These are phyloP conservation scores for Aspergillus tanneri DNA, from an alignment of 2,329 filamentous ascomycete species.

Conservation along the genomic window DNA sequence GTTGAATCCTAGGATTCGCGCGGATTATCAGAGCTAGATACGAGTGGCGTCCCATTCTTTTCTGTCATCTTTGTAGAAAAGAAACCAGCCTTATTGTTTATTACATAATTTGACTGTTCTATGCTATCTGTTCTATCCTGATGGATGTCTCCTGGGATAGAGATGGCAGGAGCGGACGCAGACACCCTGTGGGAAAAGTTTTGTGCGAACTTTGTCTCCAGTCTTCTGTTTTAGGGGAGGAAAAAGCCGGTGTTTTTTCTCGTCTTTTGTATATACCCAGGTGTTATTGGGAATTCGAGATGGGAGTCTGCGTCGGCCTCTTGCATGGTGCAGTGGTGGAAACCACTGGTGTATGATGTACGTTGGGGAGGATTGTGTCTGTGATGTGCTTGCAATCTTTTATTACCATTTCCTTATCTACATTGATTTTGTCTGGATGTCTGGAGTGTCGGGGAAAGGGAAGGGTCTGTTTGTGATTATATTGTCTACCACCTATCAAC, in stretches of 20 bases:
- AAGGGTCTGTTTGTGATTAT: slow-evolving; percentile 22
- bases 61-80: slow-evolving; percentile 24
- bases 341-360: slow-evolving; percentile 33
- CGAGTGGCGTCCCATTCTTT: slow-evolving; percentile 6
- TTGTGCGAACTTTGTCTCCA: slow-evolving; percentile 20
- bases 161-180: slow-evolving; percentile 7
- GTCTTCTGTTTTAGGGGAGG: slow-evolving; percentile 20
- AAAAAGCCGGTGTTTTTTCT: slow-evolving; percentile 31
- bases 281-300: slow-evolving; percentile 27
- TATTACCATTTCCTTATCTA: slow-evolving; percentile 17
- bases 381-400: slow-evolving; percentile 23
- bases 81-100: slow-evolving; percentile 21
- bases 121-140: too few relatives aligned
- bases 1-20: slow-evolving; percentile 34
- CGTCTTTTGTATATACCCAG: slow-evolving; percentile 30
- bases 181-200: slow-evolving; percentile 21
- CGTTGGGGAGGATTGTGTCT: slow-evolving; percentile 27
- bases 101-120: slow-evolving; percentile 20
- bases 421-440: slow-evolving; percentile 21
- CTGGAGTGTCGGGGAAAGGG: slow-evolving; percentile 35
- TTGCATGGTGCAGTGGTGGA: slow-evolving; percentile 23
- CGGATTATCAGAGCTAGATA: slow-evolving; percentile 28
- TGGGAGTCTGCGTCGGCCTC: slow-evolving; percentile 24
- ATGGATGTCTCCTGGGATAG: background rate
- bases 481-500: background rate